Conservation (phyloP, 495 filamentous ascomycete genomes). For the Jackrogersella multiformis region DNA sequence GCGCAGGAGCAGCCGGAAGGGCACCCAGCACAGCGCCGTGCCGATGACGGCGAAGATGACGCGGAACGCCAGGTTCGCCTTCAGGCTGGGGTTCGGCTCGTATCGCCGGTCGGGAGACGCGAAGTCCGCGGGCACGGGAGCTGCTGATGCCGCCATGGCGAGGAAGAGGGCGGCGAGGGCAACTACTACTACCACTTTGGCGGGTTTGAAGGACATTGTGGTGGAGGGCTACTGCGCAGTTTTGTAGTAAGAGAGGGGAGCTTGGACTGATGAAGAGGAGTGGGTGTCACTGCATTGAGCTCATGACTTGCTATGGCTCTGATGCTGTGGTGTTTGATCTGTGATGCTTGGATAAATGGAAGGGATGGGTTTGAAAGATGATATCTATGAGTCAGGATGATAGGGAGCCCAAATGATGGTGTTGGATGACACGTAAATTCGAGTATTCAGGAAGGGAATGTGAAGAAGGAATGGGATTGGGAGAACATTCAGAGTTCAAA, state of each 20-base stretch:
- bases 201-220: not conserved
- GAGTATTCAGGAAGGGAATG: not conserved
- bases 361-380: not conserved
- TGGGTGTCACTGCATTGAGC: not conserved
- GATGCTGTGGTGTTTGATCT: not conserved
- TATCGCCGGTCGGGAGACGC: not conserved
- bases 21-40: slow-evolving; percentile 65
- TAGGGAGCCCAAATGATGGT: not conserved
- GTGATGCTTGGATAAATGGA: not conserved
- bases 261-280: not conserved
- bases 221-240: not conserved
- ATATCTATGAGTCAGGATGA: not conserved
- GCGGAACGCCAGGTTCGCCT: slow-evolving; percentile 53
- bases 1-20: slow-evolving; percentile 63
- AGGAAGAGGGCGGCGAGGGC: not conserved
- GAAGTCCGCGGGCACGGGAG: not conserved
- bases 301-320: not conserved
- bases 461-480: not conserved
- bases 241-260: not conserved
- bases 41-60: slow-evolving; percentile 65
- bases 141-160: not conserved
- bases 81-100: slow-evolving; percentile 38
- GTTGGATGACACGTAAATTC: not conserved
- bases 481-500: not conserved
- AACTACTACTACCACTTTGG: not conserved